A percentile compares a stretch with the other conserved stretches of the same genome.
Evolutionary conservation across 495 filamentous ascomycete genomes (phyloP).

Genomic region (Talaromyces proteolyticus): DNA sequence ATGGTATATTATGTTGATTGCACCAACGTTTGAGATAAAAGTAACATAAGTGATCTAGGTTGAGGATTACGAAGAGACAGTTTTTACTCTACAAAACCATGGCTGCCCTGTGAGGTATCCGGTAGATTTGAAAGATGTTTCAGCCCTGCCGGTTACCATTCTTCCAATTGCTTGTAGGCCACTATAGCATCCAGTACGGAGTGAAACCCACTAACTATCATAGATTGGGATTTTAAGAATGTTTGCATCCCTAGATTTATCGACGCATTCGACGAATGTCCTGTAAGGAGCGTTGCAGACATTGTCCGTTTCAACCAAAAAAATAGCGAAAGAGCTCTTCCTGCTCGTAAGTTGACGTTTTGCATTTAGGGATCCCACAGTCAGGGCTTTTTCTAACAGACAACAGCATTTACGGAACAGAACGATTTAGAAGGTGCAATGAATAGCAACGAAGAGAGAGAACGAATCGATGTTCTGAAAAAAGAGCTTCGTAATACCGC

Average conservation of each 20-base stretch:
- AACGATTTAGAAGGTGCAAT: conserved; percentile 11
- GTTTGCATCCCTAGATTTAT: conserved; percentile 6
- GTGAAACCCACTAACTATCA: not conserved
- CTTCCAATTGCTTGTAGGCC: not conserved
- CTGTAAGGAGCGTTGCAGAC: conserved; percentile 13
- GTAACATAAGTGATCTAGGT: not conserved
- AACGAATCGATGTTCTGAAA: conserved; percentile 8
- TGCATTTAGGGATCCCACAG: not conserved
- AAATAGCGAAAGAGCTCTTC: conserved; percentile 15
- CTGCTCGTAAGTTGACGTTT: conserved; percentile 10
- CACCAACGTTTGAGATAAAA: not conserved
- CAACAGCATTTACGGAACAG: conserved; percentile 15
- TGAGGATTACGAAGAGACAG: not conserved
- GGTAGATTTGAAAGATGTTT: not conserved
- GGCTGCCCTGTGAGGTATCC: not conserved
- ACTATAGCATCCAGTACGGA: not conserved
- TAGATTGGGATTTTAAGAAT: conserved; percentile 4
- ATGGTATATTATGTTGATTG: conserved; percentile 12
- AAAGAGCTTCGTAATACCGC: conserved; percentile 7
- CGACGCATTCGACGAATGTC: conserved; percentile 11
- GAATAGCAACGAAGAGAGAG: conserved; percentile 9
- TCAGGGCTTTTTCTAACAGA: conserved; percentile 8
- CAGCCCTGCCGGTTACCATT: not conserved
- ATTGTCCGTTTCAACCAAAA: conserved; percentile 19
- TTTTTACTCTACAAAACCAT: not conserved